Evolutionary conservation across 768 basidiomycete species (phyloP), one percentile per base, ranked within the genome.

Genomic region (Crucibulum laeve): DNA sequence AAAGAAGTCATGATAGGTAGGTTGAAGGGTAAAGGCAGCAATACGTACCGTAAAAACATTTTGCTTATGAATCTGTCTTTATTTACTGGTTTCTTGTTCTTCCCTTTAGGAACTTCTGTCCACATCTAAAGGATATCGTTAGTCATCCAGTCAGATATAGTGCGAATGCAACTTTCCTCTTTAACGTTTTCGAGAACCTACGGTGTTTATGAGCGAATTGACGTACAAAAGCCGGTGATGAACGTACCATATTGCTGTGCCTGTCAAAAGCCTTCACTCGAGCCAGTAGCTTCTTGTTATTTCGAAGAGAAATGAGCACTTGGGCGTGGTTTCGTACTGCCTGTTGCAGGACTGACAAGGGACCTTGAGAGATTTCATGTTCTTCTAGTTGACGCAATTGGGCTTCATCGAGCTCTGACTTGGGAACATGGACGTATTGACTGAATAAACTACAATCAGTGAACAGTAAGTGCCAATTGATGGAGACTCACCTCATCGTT

Each of bases 31-130:
- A 39, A 18, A 26, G 44, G 32, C 5, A n/a, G n/a, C 8, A 38
- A 24, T 2, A 63, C 81, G 40, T 56, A 87, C 89, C 91, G 79
- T 49, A 98, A 68, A 68, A 95, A 98, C 92, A 99, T 95, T 71
- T 98, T 99, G 64, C 92, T 95, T 63, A 99, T 95, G 72, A 98
- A 99, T 38, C 96, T 80, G 67, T 98, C 96, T 69, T 98, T 98
- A 74, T 98, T 98, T 44, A 98, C 84, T 5, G 96, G 91, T 61
- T 97, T 98, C 73, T 96, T 97, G 61, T 92, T 92, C 71, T 98
- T 98, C 30, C 92, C 93, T 67, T 97, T 98, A 15, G 96, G 96
- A 37, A 84, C 65, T 64, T 99, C 96, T 17, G 94, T 97, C 96
- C 96, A 98, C 95, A 98, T 98, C 92, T 99, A 49, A 51, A 17